Evolutionary conservation across 2,329 filamentous ascomycete genomes (phyloP), one percentile per base, ranked within the genome.

Genomic region (Torrubiellomyces zombiae): DNA sequence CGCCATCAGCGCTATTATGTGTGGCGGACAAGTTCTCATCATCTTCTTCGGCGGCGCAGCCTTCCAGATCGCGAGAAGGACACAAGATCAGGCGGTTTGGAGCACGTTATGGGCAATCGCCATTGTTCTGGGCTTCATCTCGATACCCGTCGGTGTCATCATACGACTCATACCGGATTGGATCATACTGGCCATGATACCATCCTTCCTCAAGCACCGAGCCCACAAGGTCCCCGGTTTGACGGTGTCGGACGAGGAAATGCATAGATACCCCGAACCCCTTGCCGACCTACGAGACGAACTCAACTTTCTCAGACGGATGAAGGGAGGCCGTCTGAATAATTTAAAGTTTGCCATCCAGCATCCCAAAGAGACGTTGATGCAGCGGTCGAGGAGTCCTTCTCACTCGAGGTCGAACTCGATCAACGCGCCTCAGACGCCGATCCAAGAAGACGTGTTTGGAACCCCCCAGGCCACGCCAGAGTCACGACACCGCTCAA

Each of bases 1-100:
- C 18, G 66, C 55, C 19, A 94, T 95, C 50, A 83, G 83, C 53
- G 43, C 63, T 31, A 63, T 92, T 47, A 94, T 95, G 77, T 71
- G 86, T 37, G 85, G 72, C 34, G 82, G 80, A 13, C 86, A 95
- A 47, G 59, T 89, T 14, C 65, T 94, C 50, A 95, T 95, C 45
- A 67, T 94, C 40, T 89, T 80, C 41, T 68, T 93, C 25, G 86
- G 86, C 35, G 79, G 81, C 16, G 54, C 58, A 7, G 81, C 85
- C 2, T 92, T 95, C 58, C 67, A 68, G 24, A 82, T 91, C 32
- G 62, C 61, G 2, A 32, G 45, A 1, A 54, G 14, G 3, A 26
- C 28, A 3, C 12, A 59, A 1, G 60, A 51, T 7, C 61, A 94
- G 36, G 73, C 72, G 11, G 55, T 26, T 6, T 12, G 17, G 14